Percentiles rank a stretch among this genome's conserved stretches.
Evolutionary conservation across 345 rosid species (phyloP).

Genomic region (Populus deltoides): DNA sequence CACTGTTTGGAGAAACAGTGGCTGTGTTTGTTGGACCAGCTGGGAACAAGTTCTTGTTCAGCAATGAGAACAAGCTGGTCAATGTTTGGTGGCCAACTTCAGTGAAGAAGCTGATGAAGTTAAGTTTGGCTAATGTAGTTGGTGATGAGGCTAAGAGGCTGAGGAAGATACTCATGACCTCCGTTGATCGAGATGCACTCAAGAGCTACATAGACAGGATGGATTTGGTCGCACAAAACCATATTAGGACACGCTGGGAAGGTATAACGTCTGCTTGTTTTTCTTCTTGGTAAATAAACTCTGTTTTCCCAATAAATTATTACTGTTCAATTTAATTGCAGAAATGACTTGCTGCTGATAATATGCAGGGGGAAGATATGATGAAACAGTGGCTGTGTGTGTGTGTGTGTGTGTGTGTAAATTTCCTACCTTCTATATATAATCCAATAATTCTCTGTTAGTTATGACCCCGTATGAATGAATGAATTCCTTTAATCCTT

Average conservation of each 20-base stretch:
- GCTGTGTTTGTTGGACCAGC: neutral
- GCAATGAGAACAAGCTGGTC: constrained; percentile 13
- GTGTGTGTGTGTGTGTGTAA: no score
- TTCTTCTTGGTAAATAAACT: neutral
- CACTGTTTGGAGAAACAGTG: neutral
- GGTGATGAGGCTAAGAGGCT: constrained; percentile 25
- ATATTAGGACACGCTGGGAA: constrained; percentile 20
- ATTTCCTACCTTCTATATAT: no score
- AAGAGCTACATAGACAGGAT: neutral
- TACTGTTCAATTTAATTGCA: neutral
- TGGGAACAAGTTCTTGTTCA: constrained; percentile 9
- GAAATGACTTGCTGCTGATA: constrained; percentile 2
- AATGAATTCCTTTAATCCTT: no score
- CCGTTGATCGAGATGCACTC: neutral
- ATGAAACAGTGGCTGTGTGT: no score
- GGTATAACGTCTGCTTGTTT: neutral
- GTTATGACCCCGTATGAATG: no score
- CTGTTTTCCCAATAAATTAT: neutral
- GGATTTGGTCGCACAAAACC: constrained; percentile 11
- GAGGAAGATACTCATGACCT: constrained; percentile 9
- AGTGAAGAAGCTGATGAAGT: neutral
- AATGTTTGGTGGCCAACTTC: constrained; percentile 1
- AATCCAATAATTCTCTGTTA: no score
- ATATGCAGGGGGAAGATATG: no score
- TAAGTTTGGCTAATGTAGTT: constrained; percentile 11